Evolutionary conservation across 1,284 basidiomycete genomes (phyloP), one percentile per base, ranked within the genome.

Genomic region (Sanghuangporus weigelae): DNA sequence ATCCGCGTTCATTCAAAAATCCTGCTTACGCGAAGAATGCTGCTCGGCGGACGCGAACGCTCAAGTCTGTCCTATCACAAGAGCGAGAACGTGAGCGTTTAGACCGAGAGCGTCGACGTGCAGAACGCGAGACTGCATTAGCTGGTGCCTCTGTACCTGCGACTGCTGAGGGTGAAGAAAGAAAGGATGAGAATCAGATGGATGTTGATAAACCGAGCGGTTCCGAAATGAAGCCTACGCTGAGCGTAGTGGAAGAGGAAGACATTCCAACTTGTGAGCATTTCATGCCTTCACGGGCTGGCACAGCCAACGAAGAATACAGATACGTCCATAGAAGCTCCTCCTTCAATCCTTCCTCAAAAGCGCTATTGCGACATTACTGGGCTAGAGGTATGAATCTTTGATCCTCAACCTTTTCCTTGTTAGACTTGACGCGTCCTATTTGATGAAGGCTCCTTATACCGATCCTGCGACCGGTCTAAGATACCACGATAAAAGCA

Each of bases 341-440:
- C 93, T 0, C 93, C 92, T 0, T 93, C 89, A 14, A 73, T 95
- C 0, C 76, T 91, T 6, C 93, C 93, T 2, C 86, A 86, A 59
- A 83, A 84, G 67, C 86, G 88, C 67, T 93, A 91, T 67, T 95
- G 93, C 70, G 93, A 95, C 73, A 91, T 95, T 5, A 95, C 93
- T 0, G 92, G 93, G 0, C 78, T 95, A 6, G 89, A 93, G 74
- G 91, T 89, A 62, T 14, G 77, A 68, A 21, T 35, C 35, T 46
- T 31, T 31, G 26, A n/a, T 31, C 16, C 36, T 38, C 19, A 26
- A 19, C 50, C 48, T 21, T 42, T 23, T 12, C 51, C 10, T 46
- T 46, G 10, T 42, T 42, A n/a, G 21, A 7, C 21, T 59, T 49
- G 14, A 26, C 55, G 21, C 53, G 12, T 8, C 40, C 38, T 50